A percentile compares a stretch with the other conserved stretches of the same genome.
phyloP scores from a whole-genome alignment of 208 protist species.

The Lotmaria passim region DNA sequence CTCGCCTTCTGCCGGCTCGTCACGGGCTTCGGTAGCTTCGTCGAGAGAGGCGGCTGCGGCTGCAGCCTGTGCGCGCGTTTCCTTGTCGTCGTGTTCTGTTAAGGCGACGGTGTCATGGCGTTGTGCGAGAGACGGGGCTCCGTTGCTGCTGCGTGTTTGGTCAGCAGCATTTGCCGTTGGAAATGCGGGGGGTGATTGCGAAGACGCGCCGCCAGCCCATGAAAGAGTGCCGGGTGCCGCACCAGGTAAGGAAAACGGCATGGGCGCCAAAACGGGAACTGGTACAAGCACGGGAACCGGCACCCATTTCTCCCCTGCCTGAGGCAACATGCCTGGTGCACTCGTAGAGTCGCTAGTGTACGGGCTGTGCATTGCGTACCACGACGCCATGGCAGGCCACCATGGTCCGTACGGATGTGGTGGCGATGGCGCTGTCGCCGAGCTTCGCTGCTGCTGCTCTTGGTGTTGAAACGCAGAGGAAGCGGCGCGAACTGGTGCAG shows the following conservation, averaged over 20 bases:
- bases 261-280: constrained; percentile 22
- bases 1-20: neutral
- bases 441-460: neutral
- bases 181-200: neutral
- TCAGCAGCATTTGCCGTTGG: neutral
- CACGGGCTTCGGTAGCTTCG: neutral
- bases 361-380: constrained; percentile 16
- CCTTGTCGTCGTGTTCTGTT: neutral
- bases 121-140: neutral
- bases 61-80: neutral
- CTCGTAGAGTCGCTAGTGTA: neutral
- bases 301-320: neutral
- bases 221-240: neutral
- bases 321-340: neutral
- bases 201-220: neutral
- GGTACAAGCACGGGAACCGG: constrained; percentile 21
- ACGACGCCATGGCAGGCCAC: constrained; percentile 24
- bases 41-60: neutral
- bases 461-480: neutral
- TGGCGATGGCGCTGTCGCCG: neutral
- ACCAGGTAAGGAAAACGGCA: neutral
- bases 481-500: neutral
- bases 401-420: constrained; percentile 22
- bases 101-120: neutral
- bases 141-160: neutral